phyloP scores from a whole-genome alignment of 805 yeast species.

The Candida coquimbonensis region DNA sequence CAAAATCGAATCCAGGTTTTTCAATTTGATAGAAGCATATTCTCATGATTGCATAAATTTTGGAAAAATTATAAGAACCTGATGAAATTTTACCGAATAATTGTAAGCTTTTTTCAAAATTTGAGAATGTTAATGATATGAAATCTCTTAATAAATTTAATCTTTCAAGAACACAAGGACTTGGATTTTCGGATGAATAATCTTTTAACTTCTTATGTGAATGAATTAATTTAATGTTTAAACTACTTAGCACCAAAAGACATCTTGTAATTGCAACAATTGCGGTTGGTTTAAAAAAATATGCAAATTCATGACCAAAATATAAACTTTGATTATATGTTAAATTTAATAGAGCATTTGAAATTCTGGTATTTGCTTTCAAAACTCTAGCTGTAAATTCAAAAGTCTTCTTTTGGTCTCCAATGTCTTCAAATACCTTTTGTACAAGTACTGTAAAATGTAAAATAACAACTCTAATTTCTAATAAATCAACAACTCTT shows the following conservation, averaged over 20 bases:
- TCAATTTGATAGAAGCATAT: conserved; percentile 11
- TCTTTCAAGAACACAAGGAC: conserved; percentile 5
- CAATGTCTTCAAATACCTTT: conserved; percentile 31
- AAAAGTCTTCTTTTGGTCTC: conserved; percentile 26
- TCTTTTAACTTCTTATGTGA: conserved; percentile 7
- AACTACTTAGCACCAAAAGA: conserved; percentile 6
- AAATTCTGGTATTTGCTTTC: conserved; percentile 24
- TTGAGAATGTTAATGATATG: conserved; percentile 1
- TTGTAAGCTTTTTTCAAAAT: conserved; percentile 11
- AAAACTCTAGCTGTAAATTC: conserved; percentile 29
- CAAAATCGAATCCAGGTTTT: conserved; percentile 17
- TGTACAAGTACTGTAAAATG: conserved; percentile 32
- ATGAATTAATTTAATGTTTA: conserved; percentile 14
- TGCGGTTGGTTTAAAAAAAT: conserved; percentile 33
- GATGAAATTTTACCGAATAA: conserved; percentile 10
- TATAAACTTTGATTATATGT: conserved; percentile 26
- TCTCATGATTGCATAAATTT: conserved; percentile 10
- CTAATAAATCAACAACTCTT: conserved; percentile 18
- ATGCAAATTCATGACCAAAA: conserved; percentile 37
- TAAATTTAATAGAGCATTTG: conserved; percentile 28
- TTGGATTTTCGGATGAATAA: not conserved
- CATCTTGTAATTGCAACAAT: conserved; percentile 11
- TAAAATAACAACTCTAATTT: conserved; percentile 25
- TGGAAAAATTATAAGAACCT: conserved; percentile 15
- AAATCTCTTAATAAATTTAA: conserved; percentile 10